Evolutionary conservation across 768 basidiomycete genomes (phyloP), one percentile per base, ranked within the genome.

Genomic region (Lentinus brumalis): DNA sequence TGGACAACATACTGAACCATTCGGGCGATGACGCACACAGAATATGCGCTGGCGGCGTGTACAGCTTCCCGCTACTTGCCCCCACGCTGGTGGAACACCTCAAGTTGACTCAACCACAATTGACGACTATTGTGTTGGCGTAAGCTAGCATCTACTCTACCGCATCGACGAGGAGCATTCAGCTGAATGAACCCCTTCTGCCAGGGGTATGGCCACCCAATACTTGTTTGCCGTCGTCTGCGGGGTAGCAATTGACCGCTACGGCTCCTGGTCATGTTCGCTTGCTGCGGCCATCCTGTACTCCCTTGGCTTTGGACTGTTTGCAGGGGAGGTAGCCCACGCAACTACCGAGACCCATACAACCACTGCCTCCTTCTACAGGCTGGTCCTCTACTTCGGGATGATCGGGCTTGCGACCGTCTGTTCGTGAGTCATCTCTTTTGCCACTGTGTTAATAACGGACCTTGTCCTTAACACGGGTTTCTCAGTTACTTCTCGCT

Each of bases 141-240:
- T 92, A 74, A 75, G 87, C 71, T 26, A 18, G 11, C 18, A 32
- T 40, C 30, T 16, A 5, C 3, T 14, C 14, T 53, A 29, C 14
- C 21, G 6, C 18, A 30, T 32, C 39, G 35, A 55, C 6, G 35
- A 35, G 35, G 7, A 35, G 35, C 35, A 35, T 6, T 35, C 11
- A 6, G 35, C 35, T 46, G 11, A 50, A 9, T 12, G 21, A 26
- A 12, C 21, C 21, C 21, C 21, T 29, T 35, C 61, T 15, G 50
- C 39, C 53, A 93, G 92, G n/a, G 92, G 88, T 2, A 86, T 94
- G 82, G 82, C 86, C 62, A 88, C 89, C 5, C 91, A 93, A 75
- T 93, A 94, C 71, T 89, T 90, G 3, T 79, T 91, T 59, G 83
- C 88, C 18, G 85, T 86, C 2, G 15, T 91, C 1, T 84, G 87